Evolutionary conservation across 768 basidiomycete species (phyloP), one percentile per base, ranked within the genome.

Genomic region (Tephrocybe rancida): DNA sequence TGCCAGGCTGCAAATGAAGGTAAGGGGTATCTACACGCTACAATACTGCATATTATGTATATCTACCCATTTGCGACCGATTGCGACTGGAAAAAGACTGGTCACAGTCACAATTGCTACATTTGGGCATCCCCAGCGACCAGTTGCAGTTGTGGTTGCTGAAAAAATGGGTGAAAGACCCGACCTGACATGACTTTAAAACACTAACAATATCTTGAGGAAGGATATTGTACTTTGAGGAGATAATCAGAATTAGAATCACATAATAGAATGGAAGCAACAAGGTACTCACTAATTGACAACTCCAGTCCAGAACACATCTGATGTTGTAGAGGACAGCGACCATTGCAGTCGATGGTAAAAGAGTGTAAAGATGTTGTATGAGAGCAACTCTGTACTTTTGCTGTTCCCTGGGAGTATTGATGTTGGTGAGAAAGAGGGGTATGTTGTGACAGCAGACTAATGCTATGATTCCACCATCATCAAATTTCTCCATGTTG

Each of bases 371-470:
- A 35, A 24, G n/a, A 30, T 29, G 44, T 26, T 16, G 24, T 32
- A 25, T 41, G 13, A 32, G 30, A 0, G 73, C 61, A 9, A 77
- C 57, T 22, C 64, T 61, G 51, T 70, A 76, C 19, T 73, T 66
- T 48, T 75, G 71, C 52, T 72, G 58, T 51, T 75, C 69, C 3
- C 75, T 70, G 4, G 35, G 35, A 10, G 70, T 62, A 51, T 71
- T 67, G 14, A 79, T 73, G 48, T 79, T 75, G 41, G 70, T 70
- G 9, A 74, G 52, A 22, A 70, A 72, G 0, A 77, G 47, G 0
- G 68, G 66, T 13, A 72, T 67, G 44, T 73, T 68, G 39, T 76
- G 75, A 0, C 64, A 54, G 53, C 75, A 77, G 0, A 73, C 68
- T 0, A 76, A 57, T 0, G 66, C 69, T 68, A 78, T 76, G 26